Evolutionary conservation across 1,139 yeast genomes (phyloP).

Genomic region (Geotrichum bryndzae): DNA sequence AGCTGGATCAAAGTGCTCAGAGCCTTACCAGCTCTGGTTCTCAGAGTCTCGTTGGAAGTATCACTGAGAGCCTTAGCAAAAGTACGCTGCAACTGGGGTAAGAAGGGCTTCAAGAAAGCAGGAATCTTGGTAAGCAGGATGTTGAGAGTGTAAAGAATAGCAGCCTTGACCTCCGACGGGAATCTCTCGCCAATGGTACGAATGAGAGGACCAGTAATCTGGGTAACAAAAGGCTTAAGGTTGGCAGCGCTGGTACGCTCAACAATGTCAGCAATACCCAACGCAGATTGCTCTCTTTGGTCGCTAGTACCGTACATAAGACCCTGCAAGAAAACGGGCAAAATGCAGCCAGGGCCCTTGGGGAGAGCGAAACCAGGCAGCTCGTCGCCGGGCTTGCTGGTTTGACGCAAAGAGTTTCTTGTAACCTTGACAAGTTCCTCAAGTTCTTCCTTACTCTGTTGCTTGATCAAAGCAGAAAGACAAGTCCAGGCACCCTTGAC

Average conservation of each 20-base stretch:
- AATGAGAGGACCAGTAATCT: slow-evolving; percentile 93
- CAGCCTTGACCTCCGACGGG: slow-evolving; percentile 83
- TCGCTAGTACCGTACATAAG: slow-evolving; percentile 87
- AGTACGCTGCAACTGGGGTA: slow-evolving; percentile 96
- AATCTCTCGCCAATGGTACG: slow-evolving; percentile 97
- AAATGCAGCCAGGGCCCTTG: slow-evolving; percentile 78
- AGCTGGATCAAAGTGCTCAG: slow-evolving; percentile 79
- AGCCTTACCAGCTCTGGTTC: slow-evolving; percentile 86
- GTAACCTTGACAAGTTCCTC: slow-evolving; percentile 77
- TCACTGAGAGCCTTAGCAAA: slow-evolving; percentile 89
- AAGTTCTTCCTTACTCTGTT: slow-evolving; percentile 54
- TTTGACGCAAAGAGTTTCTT: slow-evolving; percentile 59
- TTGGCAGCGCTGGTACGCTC: slow-evolving; percentile 77
- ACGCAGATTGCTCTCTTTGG: slow-evolving; percentile 79
- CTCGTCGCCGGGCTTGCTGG: slow-evolving; percentile 61
- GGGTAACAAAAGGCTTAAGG: slow-evolving; percentile 84
- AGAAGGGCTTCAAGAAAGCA: slow-evolving; percentile 85
- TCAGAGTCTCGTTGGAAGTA: slow-evolving; percentile 58
- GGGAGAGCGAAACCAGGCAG: slow-evolving; percentile 73
- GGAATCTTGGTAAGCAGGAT: slow-evolving; percentile 78
- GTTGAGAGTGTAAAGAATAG: slow-evolving; percentile 79
- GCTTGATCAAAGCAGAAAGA: slow-evolving; percentile 58
- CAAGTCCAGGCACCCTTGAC: slow-evolving; percentile 68
- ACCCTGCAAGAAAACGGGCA: slow-evolving; percentile 92
- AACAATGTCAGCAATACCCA: slow-evolving; percentile 83